phyloP scores from a whole-genome alignment of 805 yeast species.

The Komagataella kurtzmanii region DNA sequence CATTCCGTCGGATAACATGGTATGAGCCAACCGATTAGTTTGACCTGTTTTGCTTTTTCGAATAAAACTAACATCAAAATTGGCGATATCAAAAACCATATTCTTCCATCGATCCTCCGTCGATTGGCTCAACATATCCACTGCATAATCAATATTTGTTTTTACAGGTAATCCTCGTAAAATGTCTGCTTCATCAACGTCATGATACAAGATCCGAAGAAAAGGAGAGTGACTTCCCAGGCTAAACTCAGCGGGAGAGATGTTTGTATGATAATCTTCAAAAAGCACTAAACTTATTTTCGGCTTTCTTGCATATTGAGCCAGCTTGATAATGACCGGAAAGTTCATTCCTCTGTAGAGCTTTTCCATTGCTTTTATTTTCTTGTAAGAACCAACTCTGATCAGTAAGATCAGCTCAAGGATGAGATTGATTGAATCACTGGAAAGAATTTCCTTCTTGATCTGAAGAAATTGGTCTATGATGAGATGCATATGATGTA shows the following conservation, averaged over 20 bases:
- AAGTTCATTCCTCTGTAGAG: slow-evolving; percentile 20
- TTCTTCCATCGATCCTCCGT: slow-evolving; percentile 22
- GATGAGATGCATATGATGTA: slow-evolving; percentile 9
- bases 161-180: slow-evolving; percentile 50
- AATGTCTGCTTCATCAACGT: slow-evolving; percentile 51
- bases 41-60: not conserved
- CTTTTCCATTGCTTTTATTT: slow-evolving; percentile 12
- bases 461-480: slow-evolving; percentile 8
- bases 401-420: slow-evolving; percentile 20
- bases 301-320: slow-evolving; percentile 19
- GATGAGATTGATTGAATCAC: slow-evolving; percentile 10
- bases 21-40: slow-evolving; percentile 13
- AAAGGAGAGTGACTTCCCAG: slow-evolving; percentile 9
- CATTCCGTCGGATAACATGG: slow-evolving; percentile 38
- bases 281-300: slow-evolving; percentile 32
- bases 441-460: not conserved
- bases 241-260: not conserved
- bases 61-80: slow-evolving; percentile 25
- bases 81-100: slow-evolving; percentile 43
- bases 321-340: slow-evolving; percentile 14
- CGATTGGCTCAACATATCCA: slow-evolving; percentile 22
- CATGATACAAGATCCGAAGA: slow-evolving; percentile 27
- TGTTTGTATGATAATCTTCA: slow-evolving; percentile 24
- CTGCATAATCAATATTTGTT: slow-evolving; percentile 38
- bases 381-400: slow-evolving; percentile 24